These are phyloP conservation scores for Phylloporus rhodoxanthus DNA, from an alignment of 768 basidiomycete species.

Conservation along the genomic window DNA sequence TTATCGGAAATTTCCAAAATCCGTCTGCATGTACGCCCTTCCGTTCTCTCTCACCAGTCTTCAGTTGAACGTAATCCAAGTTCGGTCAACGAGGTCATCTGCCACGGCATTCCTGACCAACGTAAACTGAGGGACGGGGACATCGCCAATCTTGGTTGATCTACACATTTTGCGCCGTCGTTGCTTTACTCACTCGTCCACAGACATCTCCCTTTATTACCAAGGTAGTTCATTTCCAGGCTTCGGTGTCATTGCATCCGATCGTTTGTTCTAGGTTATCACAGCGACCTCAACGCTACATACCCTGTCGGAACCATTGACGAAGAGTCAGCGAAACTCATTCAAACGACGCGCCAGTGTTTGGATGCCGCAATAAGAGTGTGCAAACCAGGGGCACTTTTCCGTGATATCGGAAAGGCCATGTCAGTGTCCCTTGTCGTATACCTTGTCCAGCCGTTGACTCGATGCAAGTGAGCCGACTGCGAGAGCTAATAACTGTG, in stretches of 20 bases:
- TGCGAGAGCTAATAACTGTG: constrained; percentile 75
- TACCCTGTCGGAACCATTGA: constrained; percentile 87
- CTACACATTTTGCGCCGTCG: constrained; percentile 5
- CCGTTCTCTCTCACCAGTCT: constrained; percentile 1
- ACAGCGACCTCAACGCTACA: constrained; percentile 89
- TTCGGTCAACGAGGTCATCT: constrained; percentile 92
- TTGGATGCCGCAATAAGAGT: constrained; percentile 86
- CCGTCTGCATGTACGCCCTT: constrained; percentile 81
- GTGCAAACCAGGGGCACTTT: constrained; percentile 90
- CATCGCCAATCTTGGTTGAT: constrained; percentile 87
- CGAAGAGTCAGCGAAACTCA: constrained; percentile 76
- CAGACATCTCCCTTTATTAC: constrained; percentile 78
- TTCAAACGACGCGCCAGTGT: constrained; percentile 74
- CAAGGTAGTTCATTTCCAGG: constrained; percentile 45
- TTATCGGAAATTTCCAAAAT: constrained; percentile 90
- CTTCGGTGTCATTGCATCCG: background rate
- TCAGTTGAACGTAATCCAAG: constrained; percentile 35
- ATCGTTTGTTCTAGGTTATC: constrained; percentile 53
- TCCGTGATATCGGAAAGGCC: constrained; percentile 79
- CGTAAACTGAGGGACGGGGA: constrained; percentile 84
- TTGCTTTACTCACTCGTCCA: constrained; percentile 13
- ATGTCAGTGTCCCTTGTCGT: constrained; percentile 52
- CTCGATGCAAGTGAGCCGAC: constrained; percentile 63
- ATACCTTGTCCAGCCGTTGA: constrained; percentile 9
- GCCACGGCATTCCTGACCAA: constrained; percentile 93